Base-by-base conservation (phyloP, 306 rosid species). In the Quercus aquifolioides region DNA sequence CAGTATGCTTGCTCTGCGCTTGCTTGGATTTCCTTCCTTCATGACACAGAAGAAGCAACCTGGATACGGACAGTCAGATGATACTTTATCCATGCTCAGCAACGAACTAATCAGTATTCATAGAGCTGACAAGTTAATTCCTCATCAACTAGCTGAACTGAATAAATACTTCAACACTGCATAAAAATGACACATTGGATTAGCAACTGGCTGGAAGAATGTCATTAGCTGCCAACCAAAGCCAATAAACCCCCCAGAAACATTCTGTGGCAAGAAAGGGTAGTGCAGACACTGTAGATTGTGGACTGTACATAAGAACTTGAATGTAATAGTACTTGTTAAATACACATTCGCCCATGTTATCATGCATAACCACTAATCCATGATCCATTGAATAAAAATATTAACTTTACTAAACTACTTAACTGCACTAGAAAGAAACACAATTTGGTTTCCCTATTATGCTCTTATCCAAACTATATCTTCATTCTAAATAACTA, bases 21-120 rank as follows among this genome's bases (percentile, higher is more conserved):
- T 96, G 62, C 89, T 90, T 14, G 99, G 99, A 86, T 96, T 96
- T 75, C 92, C 99, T 84, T 96, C 99, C 87, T 93, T 96, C 99
- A 96, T 96, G 73, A 96, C 99, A 77, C 99, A 96, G 79, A 96
- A 96, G 84, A 96, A 96, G 84, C 99, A 96, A 72, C 99, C 99
- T 1, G 99, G 99, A 86, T 96, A 96, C 2, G 97, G 99, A 79
- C 99, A 96, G 63, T 96, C 99, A 0, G 99, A 74, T 63, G 99
- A 88, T 68, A 52, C 91, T 70, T 93, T 96, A 76, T 96, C 99
- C 99, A 96, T 96, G 75, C 62, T 82, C 55, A 55, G 58, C 73
- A 8, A 55, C 3, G 46, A 84, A 13, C 49, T 82, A 80, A 19
- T 85, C 57, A 21, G n/a, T 77, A 76, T 56, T 72, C 76, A 72